Conservation (phyloP, 2,329 filamentous ascomycete species). For the Arthrobotrys conoides region DNA sequence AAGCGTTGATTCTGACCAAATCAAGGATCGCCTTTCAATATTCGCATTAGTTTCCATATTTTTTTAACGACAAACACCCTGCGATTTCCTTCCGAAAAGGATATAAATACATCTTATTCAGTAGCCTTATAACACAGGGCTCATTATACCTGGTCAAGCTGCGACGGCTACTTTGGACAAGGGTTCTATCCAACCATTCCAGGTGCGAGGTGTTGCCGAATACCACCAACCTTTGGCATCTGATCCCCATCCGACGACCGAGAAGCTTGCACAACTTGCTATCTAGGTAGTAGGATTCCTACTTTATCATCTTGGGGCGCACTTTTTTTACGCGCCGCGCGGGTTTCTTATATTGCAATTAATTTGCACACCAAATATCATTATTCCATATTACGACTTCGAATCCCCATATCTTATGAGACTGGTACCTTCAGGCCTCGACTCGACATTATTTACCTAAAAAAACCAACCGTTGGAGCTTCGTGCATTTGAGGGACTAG, state of each 20-base stretch:
- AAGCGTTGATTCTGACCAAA: constrained; percentile 27
- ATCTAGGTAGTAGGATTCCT: constrained; percentile 2
- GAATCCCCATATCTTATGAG: constrained; percentile 16
- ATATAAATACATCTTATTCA: constrained; percentile 31
- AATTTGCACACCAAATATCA: neutral
- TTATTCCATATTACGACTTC: neutral
- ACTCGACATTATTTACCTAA: neutral
- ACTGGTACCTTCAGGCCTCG: neutral
- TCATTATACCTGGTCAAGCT: constrained; percentile 51
- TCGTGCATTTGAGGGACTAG: neutral
- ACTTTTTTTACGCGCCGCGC: neutral
- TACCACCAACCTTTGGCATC: constrained; percentile 43
- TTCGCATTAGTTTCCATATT: constrained; percentile 8
- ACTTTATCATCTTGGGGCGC: neutral
- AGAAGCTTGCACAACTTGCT: constrained; percentile 16
- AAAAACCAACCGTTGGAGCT: neutral
- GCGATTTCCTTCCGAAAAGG: constrained; percentile 50
- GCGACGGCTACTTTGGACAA: constrained; percentile 58
- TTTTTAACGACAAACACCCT: constrained; percentile 1
- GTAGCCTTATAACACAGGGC: constrained; percentile 26
- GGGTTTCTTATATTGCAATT: neutral
- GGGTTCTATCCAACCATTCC: constrained; percentile 33
- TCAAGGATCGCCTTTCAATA: constrained; percentile 23
- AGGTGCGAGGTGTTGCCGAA: constrained; percentile 43
- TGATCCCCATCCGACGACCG: constrained; percentile 44